phyloP scores from a whole-genome alignment of 257 asterid genomes.

The Solanum dulcamara region DNA sequence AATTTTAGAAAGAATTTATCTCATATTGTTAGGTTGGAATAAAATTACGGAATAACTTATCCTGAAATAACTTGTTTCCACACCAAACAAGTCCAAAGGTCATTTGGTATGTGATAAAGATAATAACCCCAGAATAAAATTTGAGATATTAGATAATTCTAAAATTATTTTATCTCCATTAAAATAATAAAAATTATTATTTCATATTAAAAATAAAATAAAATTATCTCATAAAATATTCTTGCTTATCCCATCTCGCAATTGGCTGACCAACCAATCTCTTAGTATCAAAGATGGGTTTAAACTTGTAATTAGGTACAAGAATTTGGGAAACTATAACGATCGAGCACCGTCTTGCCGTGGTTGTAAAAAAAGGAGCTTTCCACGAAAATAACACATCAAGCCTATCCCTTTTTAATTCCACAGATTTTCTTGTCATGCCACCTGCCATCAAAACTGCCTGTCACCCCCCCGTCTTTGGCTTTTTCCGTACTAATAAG shows the following conservation, averaged over 20 bases:
- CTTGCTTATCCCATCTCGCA: background rate
- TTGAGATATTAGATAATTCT: background rate
- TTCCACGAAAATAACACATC: background rate
- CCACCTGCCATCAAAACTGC: slow-evolving; percentile 6
- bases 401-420: background rate
- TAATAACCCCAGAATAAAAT: background rate
- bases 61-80: no score
- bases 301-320: background rate
- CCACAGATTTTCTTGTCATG: slow-evolving; percentile 1
- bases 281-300: background rate
- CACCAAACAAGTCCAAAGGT: no score
- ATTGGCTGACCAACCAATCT: background rate
- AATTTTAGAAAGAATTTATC: no score
- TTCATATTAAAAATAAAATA: background rate
- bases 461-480: background rate
- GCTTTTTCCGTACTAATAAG: background rate
- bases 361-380: background rate
- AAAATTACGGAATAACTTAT: no score
- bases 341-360: background rate
- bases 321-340: background rate
- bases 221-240: background rate
- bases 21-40: background rate
- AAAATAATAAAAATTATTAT: background rate
- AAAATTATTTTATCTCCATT: background rate
- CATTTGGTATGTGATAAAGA: no score